Conservation (phyloP, 139 green algal genomes). For the Volvox africanus region DNA sequence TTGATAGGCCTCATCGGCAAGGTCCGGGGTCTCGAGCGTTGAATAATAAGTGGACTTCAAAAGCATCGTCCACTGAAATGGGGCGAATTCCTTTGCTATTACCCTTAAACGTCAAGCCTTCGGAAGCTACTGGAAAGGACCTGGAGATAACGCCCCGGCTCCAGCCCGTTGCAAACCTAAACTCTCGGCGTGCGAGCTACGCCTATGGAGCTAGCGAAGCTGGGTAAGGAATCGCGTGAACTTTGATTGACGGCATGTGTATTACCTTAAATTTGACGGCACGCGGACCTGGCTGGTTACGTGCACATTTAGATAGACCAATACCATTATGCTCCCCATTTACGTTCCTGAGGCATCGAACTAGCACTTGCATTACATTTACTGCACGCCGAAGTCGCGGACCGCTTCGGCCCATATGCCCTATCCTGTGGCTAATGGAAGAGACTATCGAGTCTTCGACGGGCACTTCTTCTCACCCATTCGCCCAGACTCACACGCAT, state of each 20-base stretch:
- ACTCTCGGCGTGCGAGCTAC: not conserved
- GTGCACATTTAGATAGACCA: too few species aligned
- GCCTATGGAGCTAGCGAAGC: not conserved
- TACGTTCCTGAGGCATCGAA: too few species aligned
- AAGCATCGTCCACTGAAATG: not conserved
- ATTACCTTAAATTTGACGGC: not conserved
- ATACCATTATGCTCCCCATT: too few species aligned
- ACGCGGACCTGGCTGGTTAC: not conserved
- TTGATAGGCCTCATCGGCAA: too few species aligned
- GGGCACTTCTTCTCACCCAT: not conserved
- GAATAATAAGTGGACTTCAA: too few species aligned
- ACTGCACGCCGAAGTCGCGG: too few species aligned
- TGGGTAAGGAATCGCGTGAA: too few species aligned
- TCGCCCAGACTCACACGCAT: too few species aligned
- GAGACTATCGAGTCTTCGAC: not conserved
- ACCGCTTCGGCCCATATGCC: too few species aligned
- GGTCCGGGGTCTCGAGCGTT: too few species aligned
- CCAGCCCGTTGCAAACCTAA: not conserved
- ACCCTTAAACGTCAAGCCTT: slow-evolving; percentile 19
- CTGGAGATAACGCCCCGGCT: not conserved
- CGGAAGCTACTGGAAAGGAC: not conserved
- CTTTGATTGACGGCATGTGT: too few species aligned
- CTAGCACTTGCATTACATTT: too few species aligned
- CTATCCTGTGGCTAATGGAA: not conserved
- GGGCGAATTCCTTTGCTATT: slow-evolving; percentile 2